Evolutionary conservation across 176 grass and related monocot species (phyloP).

Genomic region (Musa beccarii): DNA sequence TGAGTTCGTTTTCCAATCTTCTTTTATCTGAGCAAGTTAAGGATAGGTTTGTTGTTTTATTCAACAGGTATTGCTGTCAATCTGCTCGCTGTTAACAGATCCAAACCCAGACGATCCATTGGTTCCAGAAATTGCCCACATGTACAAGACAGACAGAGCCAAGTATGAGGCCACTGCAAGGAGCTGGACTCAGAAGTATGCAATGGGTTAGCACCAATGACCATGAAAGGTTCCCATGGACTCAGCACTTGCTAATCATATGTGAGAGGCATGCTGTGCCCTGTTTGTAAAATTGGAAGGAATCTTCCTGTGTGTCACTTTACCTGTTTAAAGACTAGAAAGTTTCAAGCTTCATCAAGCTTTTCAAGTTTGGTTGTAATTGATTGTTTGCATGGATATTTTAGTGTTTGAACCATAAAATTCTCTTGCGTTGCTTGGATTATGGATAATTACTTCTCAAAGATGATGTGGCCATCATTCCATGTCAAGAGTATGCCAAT

Average conservation of each 20-base stretch:
- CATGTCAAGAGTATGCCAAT: no score
- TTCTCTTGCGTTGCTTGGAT: no score
- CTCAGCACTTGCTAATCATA: not conserved
- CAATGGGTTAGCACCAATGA: slow-evolving; percentile 26
- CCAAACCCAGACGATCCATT: slow-evolving; percentile 69
- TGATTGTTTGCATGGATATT: no score
- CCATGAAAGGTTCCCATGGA: not conserved
- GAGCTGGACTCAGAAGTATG: slow-evolving; percentile 76
- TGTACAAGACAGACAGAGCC: slow-evolving; percentile 63
- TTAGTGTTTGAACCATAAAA: no score
- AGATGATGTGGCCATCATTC: no score
- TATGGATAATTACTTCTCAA: no score
- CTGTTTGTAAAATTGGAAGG: not conserved
- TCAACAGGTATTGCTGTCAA: slow-evolving; percentile 54
- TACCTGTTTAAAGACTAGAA: no score
- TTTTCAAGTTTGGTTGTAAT: no score
- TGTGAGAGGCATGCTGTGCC: not conserved
- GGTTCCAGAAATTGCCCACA: slow-evolving; percentile 72
- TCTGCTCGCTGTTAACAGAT: slow-evolving; percentile 59
- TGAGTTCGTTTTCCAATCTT: not conserved
- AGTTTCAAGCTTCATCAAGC: not conserved
- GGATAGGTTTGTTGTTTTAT: not conserved
- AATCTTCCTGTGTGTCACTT: not conserved
- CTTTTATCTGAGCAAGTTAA: not conserved
- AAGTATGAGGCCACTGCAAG: slow-evolving; percentile 65